A percentile compares a stretch with the other conserved stretches of the same genome.
phyloP scores from a whole-genome alignment of 1,284 basidiomycete genomes.

The Pseudozyma flocculosa region DNA sequence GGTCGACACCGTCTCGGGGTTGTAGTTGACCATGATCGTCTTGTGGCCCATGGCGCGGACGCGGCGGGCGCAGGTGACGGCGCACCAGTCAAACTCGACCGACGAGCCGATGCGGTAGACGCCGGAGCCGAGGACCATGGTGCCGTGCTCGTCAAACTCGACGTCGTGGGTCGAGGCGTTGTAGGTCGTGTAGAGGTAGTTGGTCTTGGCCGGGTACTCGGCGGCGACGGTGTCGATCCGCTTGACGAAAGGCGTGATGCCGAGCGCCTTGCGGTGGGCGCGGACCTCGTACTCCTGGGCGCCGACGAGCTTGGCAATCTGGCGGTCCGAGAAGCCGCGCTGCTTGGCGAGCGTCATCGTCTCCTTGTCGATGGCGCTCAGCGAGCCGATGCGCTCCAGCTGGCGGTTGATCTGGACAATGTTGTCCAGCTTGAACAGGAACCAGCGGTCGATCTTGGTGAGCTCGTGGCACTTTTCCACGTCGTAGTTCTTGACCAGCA shows the following conservation, averaged over 20 bases:
- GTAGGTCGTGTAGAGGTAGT: slow-evolving; percentile 99
- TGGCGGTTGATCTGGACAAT: slow-evolving; percentile 66
- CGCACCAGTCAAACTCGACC: slow-evolving; percentile 99
- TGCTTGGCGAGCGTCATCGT: slow-evolving; percentile 56
- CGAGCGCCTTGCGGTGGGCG: slow-evolving; percentile 77
- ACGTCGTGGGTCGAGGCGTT: slow-evolving; percentile 96
- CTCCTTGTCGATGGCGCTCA: slow-evolving; percentile 64
- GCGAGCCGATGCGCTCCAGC: slow-evolving; percentile 60
- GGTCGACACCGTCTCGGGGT: slow-evolving; percentile 98
- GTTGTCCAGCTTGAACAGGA: slow-evolving; percentile 97
- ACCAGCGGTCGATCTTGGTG: slow-evolving; percentile 98
- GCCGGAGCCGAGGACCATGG: slow-evolving; percentile 98
- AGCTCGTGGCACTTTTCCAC: slow-evolving; percentile 87
- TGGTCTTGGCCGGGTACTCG: slow-evolving; percentile 97
- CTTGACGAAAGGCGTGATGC: slow-evolving; percentile 95
- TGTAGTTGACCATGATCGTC: slow-evolving; percentile 99
- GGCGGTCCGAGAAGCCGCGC: slow-evolving; percentile 80
- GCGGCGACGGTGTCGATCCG: slow-evolving; percentile 98
- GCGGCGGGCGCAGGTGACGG: slow-evolving; percentile 91
- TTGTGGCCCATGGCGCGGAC: slow-evolving; percentile 86
- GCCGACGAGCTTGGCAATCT: slow-evolving; percentile 75
- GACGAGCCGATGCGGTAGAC: slow-evolving; percentile 98
- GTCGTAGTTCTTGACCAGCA: slow-evolving; percentile 88
- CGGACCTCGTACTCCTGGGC: slow-evolving; percentile 76
- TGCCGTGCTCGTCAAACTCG: slow-evolving; percentile 92